These are phyloP conservation scores for Endothia cerciana DNA, from an alignment of 2,329 filamentous ascomycete species.

Conservation along the genomic window DNA sequence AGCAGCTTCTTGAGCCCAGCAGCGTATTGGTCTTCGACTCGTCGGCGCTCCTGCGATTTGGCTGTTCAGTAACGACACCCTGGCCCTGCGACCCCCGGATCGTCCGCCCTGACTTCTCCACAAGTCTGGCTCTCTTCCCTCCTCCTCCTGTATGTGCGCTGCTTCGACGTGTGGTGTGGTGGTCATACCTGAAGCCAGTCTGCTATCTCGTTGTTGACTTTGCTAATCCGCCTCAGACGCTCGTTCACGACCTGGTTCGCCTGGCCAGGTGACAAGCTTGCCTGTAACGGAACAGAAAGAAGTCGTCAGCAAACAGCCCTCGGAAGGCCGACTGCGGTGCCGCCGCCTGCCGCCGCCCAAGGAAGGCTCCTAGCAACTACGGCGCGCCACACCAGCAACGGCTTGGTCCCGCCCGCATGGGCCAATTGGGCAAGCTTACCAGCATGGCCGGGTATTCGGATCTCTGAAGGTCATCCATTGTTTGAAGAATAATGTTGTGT, in stretches of 20 bases:
- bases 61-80: conserved; percentile 30
- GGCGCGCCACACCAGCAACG: conserved; percentile 16
- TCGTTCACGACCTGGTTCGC: conserved; percentile 83
- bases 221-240: conserved; percentile 83
- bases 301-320: conserved; percentile 27
- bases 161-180: conserved; percentile 27
- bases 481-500: conserved; percentile 25
- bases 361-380: not conserved
- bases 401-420: conserved; percentile 4
- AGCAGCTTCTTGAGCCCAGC: conserved; percentile 80
- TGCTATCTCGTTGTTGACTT: conserved; percentile 87
- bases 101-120: not conserved
- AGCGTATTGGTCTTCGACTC: conserved; percentile 89
- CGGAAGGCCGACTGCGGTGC: not conserved
- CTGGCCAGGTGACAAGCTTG: conserved; percentile 77
- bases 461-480: conserved; percentile 78
- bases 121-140: too few relatives aligned
- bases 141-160: not conserved
- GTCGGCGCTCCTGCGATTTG: conserved; percentile 77
- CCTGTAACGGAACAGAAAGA: conserved; percentile 53
- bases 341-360: not conserved
- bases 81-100: not conserved
- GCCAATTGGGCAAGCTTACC: conserved; percentile 56
- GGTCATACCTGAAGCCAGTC: conserved; percentile 89
- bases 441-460: conserved; percentile 93